Evolutionary conservation across 139 green algal genomes (phyloP).

Genomic region (Chlorella sp.): DNA sequence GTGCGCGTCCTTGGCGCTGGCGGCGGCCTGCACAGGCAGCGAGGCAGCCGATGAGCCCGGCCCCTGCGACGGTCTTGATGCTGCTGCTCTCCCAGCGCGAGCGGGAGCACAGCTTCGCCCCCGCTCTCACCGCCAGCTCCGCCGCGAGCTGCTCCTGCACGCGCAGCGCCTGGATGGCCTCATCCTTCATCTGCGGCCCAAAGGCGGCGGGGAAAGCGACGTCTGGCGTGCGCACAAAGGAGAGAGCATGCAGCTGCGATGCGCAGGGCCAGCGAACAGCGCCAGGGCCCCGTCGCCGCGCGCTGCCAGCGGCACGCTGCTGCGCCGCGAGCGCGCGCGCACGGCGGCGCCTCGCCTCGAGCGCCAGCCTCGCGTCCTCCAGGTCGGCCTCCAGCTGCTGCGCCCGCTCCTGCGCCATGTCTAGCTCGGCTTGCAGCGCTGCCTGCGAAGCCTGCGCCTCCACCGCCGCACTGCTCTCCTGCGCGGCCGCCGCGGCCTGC

Average conservation of each 20-base stretch:
- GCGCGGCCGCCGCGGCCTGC: no score
- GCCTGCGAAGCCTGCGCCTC: conserved; percentile 17
- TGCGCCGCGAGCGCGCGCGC: no score
- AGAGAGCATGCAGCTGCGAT: no score
- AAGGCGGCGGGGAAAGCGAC: neutral
- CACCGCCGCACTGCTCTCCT: no score
- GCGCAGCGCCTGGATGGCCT: conserved; percentile 5
- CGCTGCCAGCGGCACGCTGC: no score
- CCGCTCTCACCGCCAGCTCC: no score
- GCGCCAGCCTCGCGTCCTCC: conserved; percentile 11
- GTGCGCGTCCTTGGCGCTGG: conserved; percentile 3
- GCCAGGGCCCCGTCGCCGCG: no score
- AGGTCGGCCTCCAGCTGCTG: conserved; percentile 1
- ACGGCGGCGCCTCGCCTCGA: no score
- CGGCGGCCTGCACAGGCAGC: neutral
- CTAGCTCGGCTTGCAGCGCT: conserved; percentile 12
- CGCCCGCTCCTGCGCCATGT: conserved; percentile 10
- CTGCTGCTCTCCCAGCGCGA: neutral
- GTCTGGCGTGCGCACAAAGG: no score
- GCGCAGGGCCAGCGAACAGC: no score
- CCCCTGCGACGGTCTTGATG: neutral
- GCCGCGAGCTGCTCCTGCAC: neutral
- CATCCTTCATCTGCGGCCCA: conserved; percentile 26
- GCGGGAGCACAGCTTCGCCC: neutral
- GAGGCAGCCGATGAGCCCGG: neutral